Conservation (phyloP, 1,284 basidiomycete species). For the Takashimella tepidaria region DNA sequence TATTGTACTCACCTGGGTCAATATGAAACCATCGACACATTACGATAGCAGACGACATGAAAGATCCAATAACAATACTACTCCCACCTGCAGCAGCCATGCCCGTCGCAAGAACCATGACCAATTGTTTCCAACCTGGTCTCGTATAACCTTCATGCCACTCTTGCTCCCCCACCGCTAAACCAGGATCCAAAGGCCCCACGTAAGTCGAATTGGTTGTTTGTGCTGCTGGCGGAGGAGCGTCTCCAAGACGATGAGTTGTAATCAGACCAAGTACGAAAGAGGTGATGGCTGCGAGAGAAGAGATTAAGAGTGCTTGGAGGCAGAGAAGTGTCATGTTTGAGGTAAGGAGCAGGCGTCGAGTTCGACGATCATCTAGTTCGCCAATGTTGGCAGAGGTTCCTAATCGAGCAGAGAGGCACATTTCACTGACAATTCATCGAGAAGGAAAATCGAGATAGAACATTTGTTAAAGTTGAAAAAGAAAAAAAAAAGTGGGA, state of each 20-base stretch:
- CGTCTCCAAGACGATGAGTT: slow-evolving; percentile 49
- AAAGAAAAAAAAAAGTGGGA: neutral
- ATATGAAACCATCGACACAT: slow-evolving; percentile 67
- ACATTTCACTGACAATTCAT: slow-evolving; percentile 52
- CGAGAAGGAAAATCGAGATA: too few species aligned
- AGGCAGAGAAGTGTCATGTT: slow-evolving; percentile 86
- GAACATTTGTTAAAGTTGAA: neutral
- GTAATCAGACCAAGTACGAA: slow-evolving; percentile 67
- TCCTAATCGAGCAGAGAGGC: slow-evolving; percentile 42
- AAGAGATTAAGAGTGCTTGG: slow-evolving; percentile 85
- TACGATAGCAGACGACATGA: slow-evolving; percentile 85
- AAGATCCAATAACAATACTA: slow-evolving; percentile 75
- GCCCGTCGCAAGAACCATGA: slow-evolving; percentile 80
- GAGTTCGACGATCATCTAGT: slow-evolving; percentile 65
- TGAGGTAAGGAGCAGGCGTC: slow-evolving; percentile 67
- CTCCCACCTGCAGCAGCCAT: slow-evolving; percentile 83
- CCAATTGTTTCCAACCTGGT: slow-evolving; percentile 52
- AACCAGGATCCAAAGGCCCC: slow-evolving; percentile 21
- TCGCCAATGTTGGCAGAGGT: slow-evolving; percentile 68
- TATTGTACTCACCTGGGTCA: slow-evolving; percentile 67
- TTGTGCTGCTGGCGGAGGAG: slow-evolving; percentile 15
- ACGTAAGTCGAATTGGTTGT: slow-evolving; percentile 11
- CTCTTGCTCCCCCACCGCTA: slow-evolving; percentile 29
- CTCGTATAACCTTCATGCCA: slow-evolving; percentile 47
- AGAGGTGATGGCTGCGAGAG: slow-evolving; percentile 73